These are phyloP conservation scores for Pseudozyma tsukubaensis DNA, from an alignment of 1,284 basidiomycete species.

Conservation along the genomic window DNA sequence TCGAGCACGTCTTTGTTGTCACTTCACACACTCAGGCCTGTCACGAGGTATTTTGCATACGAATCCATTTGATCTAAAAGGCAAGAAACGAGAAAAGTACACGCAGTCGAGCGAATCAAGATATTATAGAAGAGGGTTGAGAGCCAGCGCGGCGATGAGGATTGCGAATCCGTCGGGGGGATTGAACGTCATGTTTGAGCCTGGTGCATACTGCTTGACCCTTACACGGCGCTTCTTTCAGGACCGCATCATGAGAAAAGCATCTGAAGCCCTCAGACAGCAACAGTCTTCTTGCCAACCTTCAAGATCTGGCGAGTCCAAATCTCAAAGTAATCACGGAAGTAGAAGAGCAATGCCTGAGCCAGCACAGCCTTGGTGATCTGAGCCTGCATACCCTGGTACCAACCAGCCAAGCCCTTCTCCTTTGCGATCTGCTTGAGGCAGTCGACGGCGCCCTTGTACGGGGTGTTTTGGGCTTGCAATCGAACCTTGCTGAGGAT, in stretches of 20 bases:
- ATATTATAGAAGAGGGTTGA: background rate
- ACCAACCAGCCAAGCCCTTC: slow-evolving; percentile 80
- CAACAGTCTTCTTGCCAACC: slow-evolving; percentile 38
- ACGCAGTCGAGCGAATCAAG: slow-evolving; percentile 10
- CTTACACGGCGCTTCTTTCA: too few species aligned
- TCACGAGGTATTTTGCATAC: background rate
- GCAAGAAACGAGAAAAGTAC: slow-evolving; percentile 6
- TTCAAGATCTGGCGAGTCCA: slow-evolving; percentile 64
- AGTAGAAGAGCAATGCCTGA: slow-evolving; percentile 73
- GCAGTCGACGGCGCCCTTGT: slow-evolving; percentile 81
- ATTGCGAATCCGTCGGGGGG: background rate
- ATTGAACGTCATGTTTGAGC: too few species aligned
- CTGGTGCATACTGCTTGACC: too few species aligned
- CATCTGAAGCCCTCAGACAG: slow-evolving; percentile 3
- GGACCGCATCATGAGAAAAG: too few species aligned
- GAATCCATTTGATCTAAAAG: slow-evolving; percentile 10
- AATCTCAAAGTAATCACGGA: slow-evolving; percentile 68
- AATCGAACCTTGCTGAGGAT: slow-evolving; percentile 98
- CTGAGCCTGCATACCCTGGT: slow-evolving; percentile 90
- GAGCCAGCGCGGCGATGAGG: background rate
- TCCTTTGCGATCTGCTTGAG: slow-evolving; percentile 79
- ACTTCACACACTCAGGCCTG: too few species aligned
- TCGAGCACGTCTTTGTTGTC: too few species aligned
- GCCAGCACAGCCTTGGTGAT: slow-evolving; percentile 88
- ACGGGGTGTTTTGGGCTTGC: slow-evolving; percentile 76